Conservation (phyloP, 2,329 filamentous ascomycete species). For the Fulvia fulva region DNA sequence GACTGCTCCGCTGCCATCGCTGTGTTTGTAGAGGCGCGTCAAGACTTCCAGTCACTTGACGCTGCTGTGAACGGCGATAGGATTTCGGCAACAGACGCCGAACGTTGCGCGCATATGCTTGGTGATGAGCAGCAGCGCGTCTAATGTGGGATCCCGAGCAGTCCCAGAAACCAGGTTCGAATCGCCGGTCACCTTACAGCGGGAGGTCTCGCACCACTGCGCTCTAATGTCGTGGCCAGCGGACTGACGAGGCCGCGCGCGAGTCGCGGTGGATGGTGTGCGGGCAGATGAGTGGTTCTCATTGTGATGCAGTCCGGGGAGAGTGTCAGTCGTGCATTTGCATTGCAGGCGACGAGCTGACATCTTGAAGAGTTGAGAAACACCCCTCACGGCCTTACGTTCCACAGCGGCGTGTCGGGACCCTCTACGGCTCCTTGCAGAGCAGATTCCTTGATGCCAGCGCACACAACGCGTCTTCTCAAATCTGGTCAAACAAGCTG, state of each 20-base stretch:
- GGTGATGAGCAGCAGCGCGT: constrained; percentile 4
- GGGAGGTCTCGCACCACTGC: neutral
- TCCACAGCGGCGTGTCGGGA: constrained; percentile 12
- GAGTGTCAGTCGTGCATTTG: constrained; percentile 15
- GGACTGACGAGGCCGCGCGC: constrained; percentile 15
- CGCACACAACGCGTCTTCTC: constrained; percentile 15
- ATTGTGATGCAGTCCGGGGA: constrained; percentile 9
- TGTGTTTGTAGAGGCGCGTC: constrained; percentile 17
- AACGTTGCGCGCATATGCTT: constrained; percentile 4
- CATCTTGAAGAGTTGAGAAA: constrained; percentile 11
- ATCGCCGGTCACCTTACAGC: neutral
- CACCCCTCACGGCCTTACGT: constrained; percentile 20
- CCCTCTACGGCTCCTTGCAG: constrained; percentile 25
- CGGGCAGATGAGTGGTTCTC: constrained; percentile 3
- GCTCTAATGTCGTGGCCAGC: constrained; percentile 13
- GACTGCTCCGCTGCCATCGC: constrained; percentile 1
- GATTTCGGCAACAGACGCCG: constrained; percentile 7
- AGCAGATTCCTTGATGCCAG: constrained; percentile 17
- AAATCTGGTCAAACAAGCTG: constrained; percentile 23
- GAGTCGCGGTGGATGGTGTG: constrained; percentile 8
- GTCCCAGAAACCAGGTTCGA: constrained; percentile 22
- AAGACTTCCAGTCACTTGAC: constrained; percentile 12
- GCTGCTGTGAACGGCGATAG: constrained; percentile 9
- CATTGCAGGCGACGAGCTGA: constrained; percentile 16
- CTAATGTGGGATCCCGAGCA: neutral